These are phyloP conservation scores for Aeschynomene evenia DNA, from an alignment of 306 rosid genomes.

Conservation along the genomic window DNA sequence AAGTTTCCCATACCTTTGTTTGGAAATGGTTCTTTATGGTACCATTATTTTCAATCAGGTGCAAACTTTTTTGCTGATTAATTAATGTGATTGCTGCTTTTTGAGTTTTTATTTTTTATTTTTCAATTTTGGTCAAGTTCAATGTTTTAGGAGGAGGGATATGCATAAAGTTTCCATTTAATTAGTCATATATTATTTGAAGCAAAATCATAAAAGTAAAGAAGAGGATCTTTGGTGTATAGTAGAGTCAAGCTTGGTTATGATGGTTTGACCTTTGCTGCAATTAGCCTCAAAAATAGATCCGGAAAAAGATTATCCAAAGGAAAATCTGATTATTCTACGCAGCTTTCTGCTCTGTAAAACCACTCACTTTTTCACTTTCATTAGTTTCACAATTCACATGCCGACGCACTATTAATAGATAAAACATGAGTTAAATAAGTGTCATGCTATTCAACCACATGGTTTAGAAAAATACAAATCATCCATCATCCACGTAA, in stretches of 20 bases:
- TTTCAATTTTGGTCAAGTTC: conserved; percentile 20
- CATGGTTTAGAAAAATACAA: not conserved
- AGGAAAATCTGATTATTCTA: not conserved
- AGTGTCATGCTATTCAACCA: not conserved
- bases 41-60: not conserved
- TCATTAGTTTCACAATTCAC: not conserved
- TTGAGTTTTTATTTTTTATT: too few relatives aligned
- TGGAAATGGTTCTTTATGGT: not conserved
- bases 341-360: not conserved
- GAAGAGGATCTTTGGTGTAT: not conserved
- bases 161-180: conserved; percentile 1
- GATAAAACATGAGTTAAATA: not conserved
- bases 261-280: conserved; percentile 9
- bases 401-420: conserved; percentile 11
- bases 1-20: not conserved
- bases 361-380: conserved; percentile 5
- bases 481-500: too few relatives aligned
- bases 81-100: conserved; percentile 9
- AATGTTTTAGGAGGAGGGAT: conserved; percentile 33
- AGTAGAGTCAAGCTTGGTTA: conserved; percentile 30
- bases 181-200: not conserved
- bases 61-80: not conserved
- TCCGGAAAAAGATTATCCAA: conserved; percentile 22
- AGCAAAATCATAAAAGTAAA: conserved; percentile 8
- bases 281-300: conserved; percentile 11